Conservation (phyloP, 2,329 filamentous ascomycete species). For the Verticillium alfalfae region DNA sequence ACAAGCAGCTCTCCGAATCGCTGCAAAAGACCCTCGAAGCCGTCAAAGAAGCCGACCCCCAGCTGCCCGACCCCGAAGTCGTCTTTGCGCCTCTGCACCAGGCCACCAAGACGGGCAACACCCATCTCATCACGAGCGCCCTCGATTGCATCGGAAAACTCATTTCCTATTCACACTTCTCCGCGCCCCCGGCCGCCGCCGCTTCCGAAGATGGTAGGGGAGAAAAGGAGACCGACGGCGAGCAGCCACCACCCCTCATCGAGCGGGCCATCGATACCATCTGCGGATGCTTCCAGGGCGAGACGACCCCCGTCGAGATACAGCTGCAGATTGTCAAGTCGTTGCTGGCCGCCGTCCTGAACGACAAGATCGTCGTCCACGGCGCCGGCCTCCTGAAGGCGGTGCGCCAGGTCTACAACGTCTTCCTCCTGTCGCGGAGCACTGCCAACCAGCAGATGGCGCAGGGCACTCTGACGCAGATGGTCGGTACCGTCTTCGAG, state of each 20-base stretch:
- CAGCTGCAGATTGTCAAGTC: constrained; percentile 99
- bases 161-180: constrained; percentile 98
- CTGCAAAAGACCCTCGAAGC: constrained; percentile 76
- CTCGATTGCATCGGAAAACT: constrained; percentile 98
- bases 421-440: constrained; percentile 91
- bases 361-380: constrained; percentile 98
- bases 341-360: constrained; percentile 86
- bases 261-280: constrained; percentile 98
- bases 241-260: constrained; percentile 63
- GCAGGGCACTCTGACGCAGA: constrained; percentile 93
- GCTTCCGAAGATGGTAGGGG: constrained; percentile 25
- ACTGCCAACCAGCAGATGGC: constrained; percentile 95
- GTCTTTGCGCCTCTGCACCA: constrained; percentile 88
- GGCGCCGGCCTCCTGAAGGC: constrained; percentile 94
- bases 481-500: constrained; percentile 98
- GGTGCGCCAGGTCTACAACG: constrained; percentile 97
- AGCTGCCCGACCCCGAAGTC: constrained; percentile 82
- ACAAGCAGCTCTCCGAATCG: constrained; percentile 76
- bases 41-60: constrained; percentile 77
- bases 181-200: constrained; percentile 41
- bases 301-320: constrained; percentile 85
- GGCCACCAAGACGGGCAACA: constrained; percentile 80
- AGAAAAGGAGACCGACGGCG: constrained; percentile 14
- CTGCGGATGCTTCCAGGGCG: constrained; percentile 97
- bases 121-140: constrained; percentile 80